Evolutionary conservation across 208 protist genomes (phyloP).

Genomic region (Angomonas ambiguus): DNA sequence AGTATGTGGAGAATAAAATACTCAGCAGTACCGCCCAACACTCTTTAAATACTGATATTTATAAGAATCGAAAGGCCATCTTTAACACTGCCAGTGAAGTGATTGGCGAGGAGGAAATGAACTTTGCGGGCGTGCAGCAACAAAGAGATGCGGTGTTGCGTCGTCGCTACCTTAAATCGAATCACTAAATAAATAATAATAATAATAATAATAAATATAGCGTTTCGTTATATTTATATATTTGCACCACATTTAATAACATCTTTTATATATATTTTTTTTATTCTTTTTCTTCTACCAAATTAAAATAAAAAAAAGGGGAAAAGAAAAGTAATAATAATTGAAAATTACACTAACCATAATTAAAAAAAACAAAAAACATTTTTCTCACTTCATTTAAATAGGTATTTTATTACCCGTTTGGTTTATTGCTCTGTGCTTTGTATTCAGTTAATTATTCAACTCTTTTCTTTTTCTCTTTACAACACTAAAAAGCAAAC

Average conservation of each 20-base stretch:
- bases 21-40: constrained; percentile 40
- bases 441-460: too few species aligned
- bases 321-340: background rate
- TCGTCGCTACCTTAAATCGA: constrained; percentile 74
- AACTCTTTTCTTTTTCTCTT: too few species aligned
- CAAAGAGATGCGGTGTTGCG: constrained; percentile 80
- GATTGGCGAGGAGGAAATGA: constrained; percentile 73
- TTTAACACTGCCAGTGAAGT: constrained; percentile 59
- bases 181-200: constrained; percentile 14
- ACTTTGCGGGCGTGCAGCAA: constrained; percentile 64
- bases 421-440: too few species aligned
- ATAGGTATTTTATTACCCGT: background rate
- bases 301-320: background rate
- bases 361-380: background rate
- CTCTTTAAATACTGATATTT: constrained; percentile 57
- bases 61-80: constrained; percentile 45
- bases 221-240: background rate
- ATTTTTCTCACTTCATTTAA: too few species aligned
- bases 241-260: background rate
- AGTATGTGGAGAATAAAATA: constrained; percentile 70
- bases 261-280: constrained; percentile 12
- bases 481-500: too few species aligned
- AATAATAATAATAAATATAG: background rate
- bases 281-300: background rate
- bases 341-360: background rate